Base-by-base conservation (phyloP, 2,329 filamentous ascomycete genomes). In the Ophiosphaerella narmari region DNA sequence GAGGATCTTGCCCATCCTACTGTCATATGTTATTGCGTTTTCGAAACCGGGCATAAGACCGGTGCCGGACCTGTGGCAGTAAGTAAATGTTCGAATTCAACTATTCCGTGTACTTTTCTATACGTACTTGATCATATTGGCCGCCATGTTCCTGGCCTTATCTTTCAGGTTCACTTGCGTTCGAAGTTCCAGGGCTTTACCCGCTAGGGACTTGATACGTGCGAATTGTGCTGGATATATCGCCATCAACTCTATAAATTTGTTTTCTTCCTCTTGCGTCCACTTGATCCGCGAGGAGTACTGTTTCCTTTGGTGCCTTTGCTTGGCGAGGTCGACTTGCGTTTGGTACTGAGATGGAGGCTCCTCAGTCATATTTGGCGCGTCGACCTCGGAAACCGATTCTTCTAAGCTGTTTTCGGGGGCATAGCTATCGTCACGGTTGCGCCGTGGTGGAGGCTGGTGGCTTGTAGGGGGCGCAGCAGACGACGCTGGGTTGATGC, bases 141-240 rank as follows among this genome's bases (percentile, higher is more conserved):
- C 50, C 9, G 74, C 72, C 63, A 77, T 72, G 37, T 68, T 76
- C 41, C 73, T 62, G 11, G 67, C 74, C 52, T 77, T 77, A 39
- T 78, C 75, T 54, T 77, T 78, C 7, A 85, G 52, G 38, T 82
- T 79, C 2, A 82, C 80, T 51, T 85, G 80, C 5, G 67, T 73
- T 2, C 83, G 74, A 4, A 66, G 56, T 9, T 70, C 60, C 16
- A 73, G 46, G 8, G 66, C 38, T 36, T 70, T 66, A 9, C 58
- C 56, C 1, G 51, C 54, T 4, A 36, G 14, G 6, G 39, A 32
- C 41, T 72, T 18, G 48, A 37, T 4, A 66, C 35, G 39, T 2
- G 80, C 55, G 74, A 81, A 88, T 8, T 65, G 66, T 5, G 68
- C 71, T 1, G 80, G 80, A 39, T 74, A 65, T 8, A 73, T 55